These are phyloP conservation scores for Aspergillus piperis DNA, from an alignment of 2,329 filamentous ascomycete species.

Conservation along the genomic window DNA sequence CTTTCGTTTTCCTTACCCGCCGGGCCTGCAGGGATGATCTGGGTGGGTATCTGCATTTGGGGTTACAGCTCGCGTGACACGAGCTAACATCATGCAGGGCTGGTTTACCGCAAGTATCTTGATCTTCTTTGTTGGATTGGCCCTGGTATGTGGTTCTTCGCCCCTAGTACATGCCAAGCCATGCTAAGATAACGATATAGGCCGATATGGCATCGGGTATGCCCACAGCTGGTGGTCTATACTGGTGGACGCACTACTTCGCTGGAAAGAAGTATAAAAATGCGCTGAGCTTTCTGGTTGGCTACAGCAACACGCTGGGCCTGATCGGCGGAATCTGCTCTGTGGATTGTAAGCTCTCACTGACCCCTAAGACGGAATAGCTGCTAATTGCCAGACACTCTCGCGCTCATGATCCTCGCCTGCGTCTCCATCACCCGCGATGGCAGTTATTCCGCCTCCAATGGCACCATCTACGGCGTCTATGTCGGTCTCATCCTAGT, in stretches of 20 bases:
- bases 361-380: background rate
- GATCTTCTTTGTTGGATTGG: slow-evolving; percentile 61
- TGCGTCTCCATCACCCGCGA: slow-evolving; percentile 60
- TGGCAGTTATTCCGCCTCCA: slow-evolving; percentile 57
- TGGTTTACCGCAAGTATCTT: slow-evolving; percentile 61
- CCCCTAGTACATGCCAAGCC: background rate
- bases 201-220: slow-evolving; percentile 57
- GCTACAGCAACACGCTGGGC: slow-evolving; percentile 63
- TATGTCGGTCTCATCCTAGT: slow-evolving; percentile 57
- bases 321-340: slow-evolving; percentile 63
- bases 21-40: slow-evolving; percentile 63
- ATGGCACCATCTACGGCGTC: slow-evolving; percentile 59
- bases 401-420: slow-evolving; percentile 47
- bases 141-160: slow-evolving; percentile 51
- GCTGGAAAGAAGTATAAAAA: slow-evolving; percentile 57
- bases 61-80: background rate
- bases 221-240: slow-evolving; percentile 61
- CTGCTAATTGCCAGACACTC: slow-evolving; percentile 25
- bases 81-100: slow-evolving; percentile 33
- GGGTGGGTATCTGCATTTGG: slow-evolving; percentile 42
- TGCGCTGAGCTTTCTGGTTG: slow-evolving; percentile 61
- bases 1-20: slow-evolving; percentile 61
- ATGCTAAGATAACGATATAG: slow-evolving; percentile 24
- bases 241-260: slow-evolving; percentile 64
- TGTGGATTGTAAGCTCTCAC: slow-evolving; percentile 52